These are phyloP conservation scores for Acorus gramineus DNA, from an alignment of 106 monocot species.

Conservation along the genomic window DNA sequence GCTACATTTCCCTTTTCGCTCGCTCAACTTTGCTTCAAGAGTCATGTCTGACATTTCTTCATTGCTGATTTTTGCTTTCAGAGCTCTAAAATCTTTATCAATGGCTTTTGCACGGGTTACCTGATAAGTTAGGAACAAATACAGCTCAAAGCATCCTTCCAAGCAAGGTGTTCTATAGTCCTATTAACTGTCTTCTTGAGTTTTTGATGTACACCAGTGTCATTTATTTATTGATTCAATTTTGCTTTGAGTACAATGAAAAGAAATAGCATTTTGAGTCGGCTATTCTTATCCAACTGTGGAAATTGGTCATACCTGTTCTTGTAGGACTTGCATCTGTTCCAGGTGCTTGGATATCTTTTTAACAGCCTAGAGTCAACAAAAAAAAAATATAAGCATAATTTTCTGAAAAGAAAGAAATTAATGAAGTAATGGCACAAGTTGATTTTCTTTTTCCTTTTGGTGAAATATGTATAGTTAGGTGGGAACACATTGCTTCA, in stretches of 20 bases:
- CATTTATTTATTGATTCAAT: no score
- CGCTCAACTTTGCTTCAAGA: slow-evolving; percentile 53
- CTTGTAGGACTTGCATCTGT: slow-evolving; percentile 49
- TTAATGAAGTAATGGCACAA: neutral
- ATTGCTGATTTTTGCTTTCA: slow-evolving; percentile 54
- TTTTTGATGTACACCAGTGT: no score
- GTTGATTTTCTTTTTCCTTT: no score
- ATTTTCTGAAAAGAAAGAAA: neutral
- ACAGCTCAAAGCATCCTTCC: no score
- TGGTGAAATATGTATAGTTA: no score
- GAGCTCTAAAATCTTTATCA: slow-evolving; percentile 63
- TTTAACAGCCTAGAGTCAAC: slow-evolving; percentile 33
- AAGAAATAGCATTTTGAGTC: no score
- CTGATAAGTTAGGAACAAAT: slow-evolving; percentile 24
- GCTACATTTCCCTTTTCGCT: slow-evolving; percentile 62
- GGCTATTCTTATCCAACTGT: neutral
- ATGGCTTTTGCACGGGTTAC: slow-evolving; percentile 41
- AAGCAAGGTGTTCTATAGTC: no score
- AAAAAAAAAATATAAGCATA: slow-evolving; percentile 12
- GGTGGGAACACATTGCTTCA: no score
- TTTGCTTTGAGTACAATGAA: no score
- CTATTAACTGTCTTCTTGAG: no score
- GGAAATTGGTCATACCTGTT: slow-evolving; percentile 43
- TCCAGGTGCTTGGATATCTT: slow-evolving; percentile 51
- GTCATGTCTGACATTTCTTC: slow-evolving; percentile 40